Evolutionary conservation across 768 basidiomycete species (phyloP).

Genomic region (Tricholoma sp.): DNA sequence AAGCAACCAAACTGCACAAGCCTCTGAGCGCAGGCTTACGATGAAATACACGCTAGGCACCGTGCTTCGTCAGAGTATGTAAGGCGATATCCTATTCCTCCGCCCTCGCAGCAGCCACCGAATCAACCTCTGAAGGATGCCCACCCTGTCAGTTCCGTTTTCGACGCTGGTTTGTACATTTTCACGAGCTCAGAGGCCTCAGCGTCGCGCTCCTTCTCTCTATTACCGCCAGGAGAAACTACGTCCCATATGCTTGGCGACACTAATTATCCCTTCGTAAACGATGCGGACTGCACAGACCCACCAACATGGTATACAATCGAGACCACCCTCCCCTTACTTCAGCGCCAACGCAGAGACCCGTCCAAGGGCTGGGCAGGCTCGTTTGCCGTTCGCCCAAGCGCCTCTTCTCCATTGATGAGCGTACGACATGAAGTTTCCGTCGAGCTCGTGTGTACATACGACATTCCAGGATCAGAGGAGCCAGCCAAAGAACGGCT

Average conservation of each 20-base stretch:
- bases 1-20: neutral
- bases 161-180: conserved; percentile 39
- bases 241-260: conserved; percentile 45
- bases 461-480: conserved; percentile 38
- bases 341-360: conserved; percentile 20
- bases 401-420: conserved; percentile 50
- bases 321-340: conserved; percentile 49
- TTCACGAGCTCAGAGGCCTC: conserved; percentile 17
- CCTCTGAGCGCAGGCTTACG: neutral
- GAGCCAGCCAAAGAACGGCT: conserved; percentile 29
- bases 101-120: conserved; percentile 57
- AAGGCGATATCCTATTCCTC: conserved; percentile 51
- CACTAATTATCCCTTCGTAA: conserved; percentile 44
- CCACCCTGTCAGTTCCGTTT: conserved; percentile 51
- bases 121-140: conserved; percentile 47
- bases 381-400: conserved; percentile 36
- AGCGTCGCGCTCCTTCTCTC: conserved; percentile 35
- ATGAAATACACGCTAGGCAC: conserved; percentile 31
- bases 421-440: conserved; percentile 48
- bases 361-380: conserved; percentile 35
- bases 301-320: conserved; percentile 53
- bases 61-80: conserved; percentile 37
- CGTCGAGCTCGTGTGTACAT: conserved; percentile 52
- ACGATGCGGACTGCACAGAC: conserved; percentile 27
- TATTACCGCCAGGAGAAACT: conserved; percentile 43